phyloP scores from a whole-genome alignment of 2,329 filamentous ascomycete genomes.

The Xylariaceae sp. region DNA sequence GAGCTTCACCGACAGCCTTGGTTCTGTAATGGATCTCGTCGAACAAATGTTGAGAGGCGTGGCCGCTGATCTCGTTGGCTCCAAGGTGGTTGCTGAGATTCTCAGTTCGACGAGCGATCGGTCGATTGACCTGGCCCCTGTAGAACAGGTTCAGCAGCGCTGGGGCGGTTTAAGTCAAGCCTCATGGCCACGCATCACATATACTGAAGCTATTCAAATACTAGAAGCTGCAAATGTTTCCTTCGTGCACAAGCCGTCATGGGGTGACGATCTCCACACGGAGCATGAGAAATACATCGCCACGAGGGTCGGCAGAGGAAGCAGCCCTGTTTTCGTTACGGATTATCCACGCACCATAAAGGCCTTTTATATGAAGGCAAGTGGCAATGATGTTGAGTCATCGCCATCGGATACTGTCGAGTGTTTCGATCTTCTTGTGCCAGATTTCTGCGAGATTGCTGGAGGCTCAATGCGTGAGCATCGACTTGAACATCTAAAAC shows the following conservation, averaged over 20 bases:
- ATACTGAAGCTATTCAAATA: constrained; percentile 70
- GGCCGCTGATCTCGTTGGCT: constrained; percentile 37
- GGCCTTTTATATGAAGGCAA: constrained; percentile 76
- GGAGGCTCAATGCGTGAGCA: constrained; percentile 90
- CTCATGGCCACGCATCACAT: constrained; percentile 79
- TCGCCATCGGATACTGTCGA: constrained; percentile 61
- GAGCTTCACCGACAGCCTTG: constrained; percentile 70
- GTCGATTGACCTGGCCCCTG: constrained; percentile 42
- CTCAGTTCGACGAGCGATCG: constrained; percentile 39
- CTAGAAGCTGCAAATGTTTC: constrained; percentile 58
- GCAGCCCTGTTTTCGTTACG: constrained; percentile 81
- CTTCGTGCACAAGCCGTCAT: constrained; percentile 69
- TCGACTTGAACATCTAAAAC: constrained; percentile 62
- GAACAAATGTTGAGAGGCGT: constrained; percentile 70
- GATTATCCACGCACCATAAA: constrained; percentile 88
- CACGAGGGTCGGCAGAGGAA: constrained; percentile 45
- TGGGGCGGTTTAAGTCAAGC: constrained; percentile 66
- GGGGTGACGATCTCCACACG: constrained; percentile 74
- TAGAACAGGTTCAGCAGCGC: constrained; percentile 58
- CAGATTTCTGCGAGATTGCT: constrained; percentile 80
- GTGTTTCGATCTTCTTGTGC: constrained; percentile 87
- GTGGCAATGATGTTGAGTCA: constrained; percentile 11
- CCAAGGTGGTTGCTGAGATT: constrained; percentile 47
- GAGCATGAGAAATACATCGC: constrained; percentile 93
- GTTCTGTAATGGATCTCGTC: constrained; percentile 72